Evolutionary conservation across 805 yeast genomes (phyloP), one percentile per base, ranked within the genome.

Genomic region (Candida ficus): DNA sequence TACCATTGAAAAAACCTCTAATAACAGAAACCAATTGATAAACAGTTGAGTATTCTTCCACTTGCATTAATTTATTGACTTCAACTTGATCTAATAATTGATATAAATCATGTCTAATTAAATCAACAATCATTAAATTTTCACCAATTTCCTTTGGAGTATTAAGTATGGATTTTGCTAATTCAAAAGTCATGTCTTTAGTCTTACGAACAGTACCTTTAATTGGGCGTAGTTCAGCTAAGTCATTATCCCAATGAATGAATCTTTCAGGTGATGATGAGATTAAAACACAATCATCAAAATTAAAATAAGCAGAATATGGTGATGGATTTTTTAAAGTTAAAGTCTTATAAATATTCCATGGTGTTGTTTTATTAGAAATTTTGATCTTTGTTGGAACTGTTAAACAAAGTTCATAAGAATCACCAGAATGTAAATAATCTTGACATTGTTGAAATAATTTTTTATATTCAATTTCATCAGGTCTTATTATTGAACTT

Each of bases 221-320:
- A 42, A 93, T 93, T 2, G 99, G 99, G 40, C 98, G 70, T 56
- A 93, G 70, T 61, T 93, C 95, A 43, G 93, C 83, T 0, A 60
- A 55, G 1, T 45, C 42, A 10, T 61, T 56, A 18, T 68, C 59
- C 96, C 98, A 95, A 3, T 81, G 73, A 38, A 95, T 57, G 54
- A 93, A 95, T 47, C 99, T 68, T 60, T 93, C 99, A 0, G 99
- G 99, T 0, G 98, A 91, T 0, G 96, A 83, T 2, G 96, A 87
- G 3, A 91, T 68, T 25, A 93, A 63, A 5, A 62, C 42, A 22
- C 60, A 50, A 21, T 75, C 73, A 45, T 80, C 83, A 52, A 91
- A 84, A 37, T 78, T 71, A 68, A 93, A 68, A 56, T 66, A 93
- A 40, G 93, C 80, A 3, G 96, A 80, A 58, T 85, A 91, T 2